Percentiles rank a stretch among this genome's conserved stretches.
Conservation (phyloP, 1,139 yeast genomes). For the Yamadazyma siamensis region DNA sequence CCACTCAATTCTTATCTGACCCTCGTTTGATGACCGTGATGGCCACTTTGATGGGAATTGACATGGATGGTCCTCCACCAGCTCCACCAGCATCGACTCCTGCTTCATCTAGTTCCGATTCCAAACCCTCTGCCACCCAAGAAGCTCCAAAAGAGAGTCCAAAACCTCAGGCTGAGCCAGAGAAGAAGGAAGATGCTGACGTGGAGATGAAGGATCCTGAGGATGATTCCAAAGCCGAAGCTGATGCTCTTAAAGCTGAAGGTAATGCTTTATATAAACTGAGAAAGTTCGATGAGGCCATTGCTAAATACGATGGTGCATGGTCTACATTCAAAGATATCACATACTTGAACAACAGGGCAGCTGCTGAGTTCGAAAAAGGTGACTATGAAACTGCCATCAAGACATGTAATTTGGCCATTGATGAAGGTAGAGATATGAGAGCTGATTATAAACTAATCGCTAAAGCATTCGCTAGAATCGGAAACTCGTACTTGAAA, state of each 20-base stretch:
- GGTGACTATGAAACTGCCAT: constrained; percentile 88
- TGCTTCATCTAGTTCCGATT: constrained; percentile 19
- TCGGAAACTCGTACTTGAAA: constrained; percentile 81
- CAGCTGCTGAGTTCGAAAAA: constrained; percentile 97
- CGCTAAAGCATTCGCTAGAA: constrained; percentile 91
- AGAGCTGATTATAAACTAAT: constrained; percentile 90
- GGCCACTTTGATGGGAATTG: constrained; percentile 85
- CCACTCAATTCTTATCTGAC: constrained; percentile 65
- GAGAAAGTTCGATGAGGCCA: constrained; percentile 90
- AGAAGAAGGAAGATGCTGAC: constrained; percentile 18
- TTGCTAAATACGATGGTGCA: constrained; percentile 79
- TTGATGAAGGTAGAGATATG: constrained; percentile 83
- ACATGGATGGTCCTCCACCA: constrained; percentile 51
- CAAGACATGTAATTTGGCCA: constrained; percentile 73
- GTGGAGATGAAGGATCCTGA: constrained; percentile 34
- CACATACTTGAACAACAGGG: constrained; percentile 91
- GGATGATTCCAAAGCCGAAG: constrained; percentile 44
- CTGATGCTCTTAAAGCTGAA: constrained; percentile 77
- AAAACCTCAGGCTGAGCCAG: constrained; percentile 22
- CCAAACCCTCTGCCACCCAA: constrained; percentile 15
- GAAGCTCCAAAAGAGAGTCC: constrained; percentile 7
- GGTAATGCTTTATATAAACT: constrained; percentile 87
- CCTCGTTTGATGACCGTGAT: constrained; percentile 86
- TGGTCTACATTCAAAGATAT: constrained; percentile 82
- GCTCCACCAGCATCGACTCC: constrained; percentile 27